Evolutionary conservation across 495 filamentous ascomycete species (phyloP), one percentile per base, ranked within the genome.

Genomic region (Aspergillus conjunctus): DNA sequence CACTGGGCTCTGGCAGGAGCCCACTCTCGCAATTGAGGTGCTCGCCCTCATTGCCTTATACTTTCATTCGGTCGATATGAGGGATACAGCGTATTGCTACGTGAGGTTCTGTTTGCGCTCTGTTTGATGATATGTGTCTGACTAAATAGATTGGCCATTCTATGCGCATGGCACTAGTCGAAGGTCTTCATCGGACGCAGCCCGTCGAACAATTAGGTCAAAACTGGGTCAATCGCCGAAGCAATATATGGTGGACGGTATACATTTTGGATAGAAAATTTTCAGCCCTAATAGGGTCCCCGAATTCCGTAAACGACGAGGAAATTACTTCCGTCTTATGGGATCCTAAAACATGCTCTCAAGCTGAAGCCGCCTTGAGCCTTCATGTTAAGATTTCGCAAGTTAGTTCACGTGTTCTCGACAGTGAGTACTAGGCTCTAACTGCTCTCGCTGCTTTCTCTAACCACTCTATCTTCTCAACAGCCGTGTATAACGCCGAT

Each of bases 201-300:
- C 66, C 66, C 12, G 66, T 64, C n/a, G 62, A 66, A 20, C 68
- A 69, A 53, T 54, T 69, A 8, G 63, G 64, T 12, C 63, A 67
- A 45, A 61, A 52, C 11, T 31, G 64, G 43, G 68, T 68, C 6
- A 62, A 72, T 33, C 63, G 72, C 33, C 66, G 59, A 26, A 65
- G 57, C 50, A 65, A 71, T 46, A 66, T 70, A 41, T 74, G 70
- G 70, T 72, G 70, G 70, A 74, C 70, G 1, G 65, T 74, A 2
- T 74, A 74, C 45, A 64, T 72, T 41, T 56, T 74, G 15, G 72
- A 74, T 37, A 59, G 68, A 11, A 66, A 71, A 51, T 67, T 71
- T 44, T 62, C 70, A 6, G 66, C 70, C 8, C 50, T 72, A 30
- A 71, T 69, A 50, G 70, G 70, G 12, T 62, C 68, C 5, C 72